Base-by-base conservation (phyloP, 768 basidiomycete species). In the Suillus discolor region DNA sequence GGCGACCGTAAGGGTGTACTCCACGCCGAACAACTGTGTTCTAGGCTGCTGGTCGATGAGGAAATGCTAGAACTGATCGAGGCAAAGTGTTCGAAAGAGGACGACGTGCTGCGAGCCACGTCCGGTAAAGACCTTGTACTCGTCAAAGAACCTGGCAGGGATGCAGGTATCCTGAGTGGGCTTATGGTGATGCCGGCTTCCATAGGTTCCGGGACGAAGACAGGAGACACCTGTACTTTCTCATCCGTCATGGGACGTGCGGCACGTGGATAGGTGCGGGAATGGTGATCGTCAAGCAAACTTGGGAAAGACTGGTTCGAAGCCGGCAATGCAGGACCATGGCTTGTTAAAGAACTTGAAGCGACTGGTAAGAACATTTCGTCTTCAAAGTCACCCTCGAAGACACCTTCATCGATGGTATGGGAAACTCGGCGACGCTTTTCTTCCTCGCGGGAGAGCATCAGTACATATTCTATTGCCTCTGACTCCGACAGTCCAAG, bases 381-480 rank as follows among this genome's bases (percentile, higher is more conserved):
- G 18, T 82, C 80, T 61, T 87, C 85, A 64, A 84, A 85, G 63
- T 88, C 85, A 23, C 77, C 83, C 64, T 85, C 84, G 66, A 88
- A 89, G 4, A 87, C 81, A 4, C 85, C 88, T 62, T 88, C 85
- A 23, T 86, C 85, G 7, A 73, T n/a, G 5, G 65, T 41, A 42
- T n/a, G 28, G 47, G 45, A 31, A 64, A 66, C 61, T 65, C 64
- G 65, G 62, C 69, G 62, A 44, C 64, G 63, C 63, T 62, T 75
- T 47, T 85, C 87, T 73, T 94, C 91, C 55, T 95, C 93, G 11
- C 90, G 87, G 67, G 92, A 94, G 68, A 94, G 83, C 92, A 94
- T 94, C 55, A 95, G 74, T 0, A 88, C 83, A 69, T 95, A 95
- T 71, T 93, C 90, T 34, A 94, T 78, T 0, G 89, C 91, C 70